Base-by-base conservation (phyloP, 1,284 basidiomycete species). In the Hemileia vastatrix region DNA sequence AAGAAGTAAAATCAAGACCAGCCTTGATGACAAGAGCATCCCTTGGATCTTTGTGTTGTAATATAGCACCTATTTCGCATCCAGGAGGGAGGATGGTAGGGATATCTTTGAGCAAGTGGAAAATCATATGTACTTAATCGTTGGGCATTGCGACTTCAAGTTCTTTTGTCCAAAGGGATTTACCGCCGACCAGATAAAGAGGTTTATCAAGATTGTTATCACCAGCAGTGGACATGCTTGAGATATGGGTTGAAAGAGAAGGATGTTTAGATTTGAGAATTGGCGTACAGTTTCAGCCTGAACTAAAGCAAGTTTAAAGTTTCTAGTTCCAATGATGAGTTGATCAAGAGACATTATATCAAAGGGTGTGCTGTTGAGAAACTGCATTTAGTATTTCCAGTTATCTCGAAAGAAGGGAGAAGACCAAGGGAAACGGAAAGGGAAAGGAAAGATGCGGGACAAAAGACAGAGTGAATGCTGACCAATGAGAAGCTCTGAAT, bases 81-180 rank as follows among this genome's bases (percentile, higher is more conserved):
- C 90, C 90, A 0, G 83, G 82, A 0, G 91, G 91, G 27, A 97
- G 78, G 2, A 80, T 79, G 2, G 94, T 98, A 8, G 94, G 94
- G 19, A 97, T 84, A 76, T 98, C 95, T 77, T 99, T 99, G 70
- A 91, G 80, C 60, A 83, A 86, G 78, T 98, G 95, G 19, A 98
- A 86, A 70, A 99, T 85, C 79, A 96, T 85, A 76, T 98, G 94
- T 57, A 95, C 88, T 9, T 80, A 79, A 18, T 82, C 80, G 45
- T 84, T 81, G 49, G 83, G 80, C 57, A 97, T 80, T 23, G 87
- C 85, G 19, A 87, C 86, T 76, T 97, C 93, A 64, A 97, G 84
- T 73, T 96, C 93, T 73, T 90, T 88, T 31, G 93, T 96, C 93
- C 93, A 97, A 15, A 97, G 79, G 0, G 87, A 85, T 76, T 93